These are phyloP conservation scores for Candida fluviatilis DNA, from an alignment of 805 yeast genomes.

Conservation along the genomic window DNA sequence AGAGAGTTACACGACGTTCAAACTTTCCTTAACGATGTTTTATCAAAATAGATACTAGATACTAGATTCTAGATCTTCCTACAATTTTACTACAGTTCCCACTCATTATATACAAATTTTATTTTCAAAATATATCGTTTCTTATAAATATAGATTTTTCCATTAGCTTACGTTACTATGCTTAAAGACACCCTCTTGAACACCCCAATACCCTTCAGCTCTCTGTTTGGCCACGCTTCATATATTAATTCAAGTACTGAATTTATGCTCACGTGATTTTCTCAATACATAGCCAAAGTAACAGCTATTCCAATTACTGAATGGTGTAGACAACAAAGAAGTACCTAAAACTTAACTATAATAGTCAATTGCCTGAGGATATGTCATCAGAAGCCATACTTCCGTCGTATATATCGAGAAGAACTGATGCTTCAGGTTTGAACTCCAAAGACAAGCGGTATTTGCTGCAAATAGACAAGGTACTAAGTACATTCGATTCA, in stretches of 20 bases:
- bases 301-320: background rate
- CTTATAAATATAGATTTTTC: background rate
- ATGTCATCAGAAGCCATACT: conserved; percentile 1
- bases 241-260: no score
- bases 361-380: background rate
- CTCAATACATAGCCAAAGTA: no score
- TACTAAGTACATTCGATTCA: conserved; percentile 69
- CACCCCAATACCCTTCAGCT: no score
- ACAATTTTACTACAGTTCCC: no score
- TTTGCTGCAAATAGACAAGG: conserved; percentile 63
- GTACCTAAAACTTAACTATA: background rate
- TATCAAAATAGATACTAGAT: conserved; percentile 4
- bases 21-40: conserved; percentile 24
- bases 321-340: background rate
- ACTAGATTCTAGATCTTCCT: no score
- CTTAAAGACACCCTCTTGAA: no score
- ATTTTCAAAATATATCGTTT: no score
- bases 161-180: no score
- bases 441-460: conserved; percentile 54
- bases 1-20: conserved; percentile 59
- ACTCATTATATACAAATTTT: no score
- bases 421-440: background rate
- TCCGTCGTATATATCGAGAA: conserved; percentile 1
- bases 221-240: no score
- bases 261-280: no score